Evolutionary conservation across 129 eudicot genomes (phyloP), one percentile per base, ranked within the genome.

Genomic region (Silybum marianum): DNA sequence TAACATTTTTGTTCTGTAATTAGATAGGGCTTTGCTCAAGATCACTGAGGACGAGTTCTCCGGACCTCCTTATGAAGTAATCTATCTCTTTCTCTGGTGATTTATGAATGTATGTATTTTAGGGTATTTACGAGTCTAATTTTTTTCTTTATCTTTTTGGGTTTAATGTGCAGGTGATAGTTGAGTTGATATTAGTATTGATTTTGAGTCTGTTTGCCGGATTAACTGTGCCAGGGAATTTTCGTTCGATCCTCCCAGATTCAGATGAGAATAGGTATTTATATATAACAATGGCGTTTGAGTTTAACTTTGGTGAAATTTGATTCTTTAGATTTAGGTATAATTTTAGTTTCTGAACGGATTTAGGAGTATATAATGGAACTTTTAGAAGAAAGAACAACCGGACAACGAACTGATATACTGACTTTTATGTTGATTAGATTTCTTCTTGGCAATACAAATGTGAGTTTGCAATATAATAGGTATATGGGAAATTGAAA

Each of bases 11-110:
- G 24, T 7, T 73, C 51, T 9, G 51, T 26, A 60, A 81, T 78
- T 86, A 92, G 99, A 93, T 85, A 87, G 97, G 85, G 82, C 95
- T 36, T 79, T 95, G 86, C 88, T 95, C 66, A 93, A 95, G 90
- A 95, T 95, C 84, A 95, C 93, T 0, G 99, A 93, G 70, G 98
- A 95, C 54, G 91, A 95, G 75, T 95, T 95, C 38, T 80, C 97
- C 14, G 98, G 95, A 18, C 91, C 98, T 28, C 98, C 99, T 11
- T 72, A 84, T 38, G 87, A 87, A 63, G 99, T 95, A 86, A 88
- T 65, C 11, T 69, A 18, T 42, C 16, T 24, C 9, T 76, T 6
- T 7, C 11, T 76, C 18, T 78, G 1, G 34, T 76, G 46, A 79
- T 67, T 36, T 73, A 38, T 71, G 25, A 44, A 21, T 76, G 77